These are phyloP conservation scores for Podospora sp. DNA, from an alignment of 495 filamentous ascomycete species.

Conservation along the genomic window DNA sequence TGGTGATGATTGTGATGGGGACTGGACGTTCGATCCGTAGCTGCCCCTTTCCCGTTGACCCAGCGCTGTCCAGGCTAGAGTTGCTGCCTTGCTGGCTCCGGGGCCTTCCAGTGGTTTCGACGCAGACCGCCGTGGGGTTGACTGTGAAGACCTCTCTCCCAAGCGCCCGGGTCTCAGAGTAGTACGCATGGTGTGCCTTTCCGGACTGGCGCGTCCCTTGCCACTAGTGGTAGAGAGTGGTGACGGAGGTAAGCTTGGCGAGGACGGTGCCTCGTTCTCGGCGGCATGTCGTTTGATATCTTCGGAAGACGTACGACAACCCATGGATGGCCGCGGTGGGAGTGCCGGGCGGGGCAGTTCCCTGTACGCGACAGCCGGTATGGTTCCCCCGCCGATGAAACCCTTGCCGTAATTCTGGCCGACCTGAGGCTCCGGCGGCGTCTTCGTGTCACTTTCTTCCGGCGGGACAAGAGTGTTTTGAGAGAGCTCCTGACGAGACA, in stretches of 20 bases:
- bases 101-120: constrained; percentile 41
- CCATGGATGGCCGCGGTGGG: constrained; percentile 59
- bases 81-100: constrained; percentile 81
- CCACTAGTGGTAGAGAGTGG: constrained; percentile 32
- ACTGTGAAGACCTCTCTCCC: constrained; percentile 61
- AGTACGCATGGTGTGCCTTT: constrained; percentile 80
- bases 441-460: background rate
- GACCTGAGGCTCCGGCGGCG: constrained; percentile 33
- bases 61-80: constrained; percentile 74
- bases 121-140: constrained; percentile 45
- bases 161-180: constrained; percentile 69
- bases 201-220: constrained; percentile 74
- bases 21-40: constrained; percentile 10
- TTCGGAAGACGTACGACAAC: constrained; percentile 57
- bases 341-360: constrained; percentile 74
- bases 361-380: constrained; percentile 75
- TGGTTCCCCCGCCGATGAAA: constrained; percentile 78
- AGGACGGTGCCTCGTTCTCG: constrained; percentile 37
- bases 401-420: constrained; percentile 46
- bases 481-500: constrained; percentile 67
- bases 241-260: constrained; percentile 15
- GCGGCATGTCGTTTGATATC: constrained; percentile 23
- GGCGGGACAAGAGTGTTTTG: constrained; percentile 33
- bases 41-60: constrained; percentile 27
- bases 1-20: constrained; percentile 22